phyloP scores from a whole-genome alignment of 768 basidiomycete genomes.

The Suillus subaureus region DNA sequence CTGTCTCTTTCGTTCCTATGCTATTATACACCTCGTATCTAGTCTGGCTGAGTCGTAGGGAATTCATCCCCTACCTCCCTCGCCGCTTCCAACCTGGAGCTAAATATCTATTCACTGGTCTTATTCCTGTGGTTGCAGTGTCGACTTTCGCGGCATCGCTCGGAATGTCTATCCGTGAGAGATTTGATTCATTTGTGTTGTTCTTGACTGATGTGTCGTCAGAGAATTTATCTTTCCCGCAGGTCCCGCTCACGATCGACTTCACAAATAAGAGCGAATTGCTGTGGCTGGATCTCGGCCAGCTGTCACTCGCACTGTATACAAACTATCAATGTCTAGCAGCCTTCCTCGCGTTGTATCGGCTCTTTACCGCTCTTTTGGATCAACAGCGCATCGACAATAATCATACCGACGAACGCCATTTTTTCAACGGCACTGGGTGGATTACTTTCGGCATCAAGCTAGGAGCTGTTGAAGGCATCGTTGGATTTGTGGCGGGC shows the following conservation, averaged over 20 bases:
- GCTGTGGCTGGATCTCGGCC: conserved; percentile 60
- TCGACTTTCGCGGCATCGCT: conserved; percentile 69
- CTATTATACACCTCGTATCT: conserved; percentile 65
- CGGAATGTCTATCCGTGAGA: conserved; percentile 58
- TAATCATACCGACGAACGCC: conserved; percentile 44
- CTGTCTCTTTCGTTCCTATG: conserved; percentile 65
- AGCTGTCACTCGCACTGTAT: conserved; percentile 60
- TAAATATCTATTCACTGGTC: conserved; percentile 47
- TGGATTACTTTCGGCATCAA: conserved; percentile 68
- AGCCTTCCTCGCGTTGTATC: conserved; percentile 62
- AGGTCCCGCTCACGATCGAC: conserved; percentile 36
- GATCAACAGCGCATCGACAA: conserved; percentile 56
- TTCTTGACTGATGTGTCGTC: conserved; percentile 7
- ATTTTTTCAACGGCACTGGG: conserved; percentile 57
- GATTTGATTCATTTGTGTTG: background rate
- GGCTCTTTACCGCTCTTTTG: conserved; percentile 51
- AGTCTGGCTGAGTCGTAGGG: conserved; percentile 52
- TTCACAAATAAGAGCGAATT: conserved; percentile 41
- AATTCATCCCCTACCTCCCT: conserved; percentile 58
- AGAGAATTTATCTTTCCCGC: conserved; percentile 9
- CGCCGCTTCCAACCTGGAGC: conserved; percentile 45
- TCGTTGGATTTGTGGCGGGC: conserved; percentile 60
- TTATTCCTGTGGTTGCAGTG: conserved; percentile 57
- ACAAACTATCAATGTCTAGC: conserved; percentile 57
- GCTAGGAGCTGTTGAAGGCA: conserved; percentile 65